Percentiles rank a stretch among this genome's conserved stretches.
phyloP scores from a whole-genome alignment of 495 filamentous ascomycete species.

The Podospora bellae-mahoneyi region DNA sequence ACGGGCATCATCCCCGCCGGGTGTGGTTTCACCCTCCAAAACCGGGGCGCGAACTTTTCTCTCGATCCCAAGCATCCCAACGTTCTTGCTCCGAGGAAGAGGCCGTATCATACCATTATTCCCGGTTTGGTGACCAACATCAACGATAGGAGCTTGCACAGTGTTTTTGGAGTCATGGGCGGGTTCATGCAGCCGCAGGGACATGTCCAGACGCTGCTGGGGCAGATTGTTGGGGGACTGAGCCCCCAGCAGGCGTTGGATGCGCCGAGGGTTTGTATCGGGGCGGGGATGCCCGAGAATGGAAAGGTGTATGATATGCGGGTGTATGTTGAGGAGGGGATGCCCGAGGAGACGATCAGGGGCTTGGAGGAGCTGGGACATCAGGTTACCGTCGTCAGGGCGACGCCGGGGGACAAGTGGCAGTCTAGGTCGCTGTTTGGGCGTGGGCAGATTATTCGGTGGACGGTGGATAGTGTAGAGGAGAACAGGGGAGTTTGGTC shows the following conservation, averaged over 20 bases:
- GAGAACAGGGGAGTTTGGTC: slow-evolving; percentile 70
- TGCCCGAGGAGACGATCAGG: slow-evolving; percentile 60
- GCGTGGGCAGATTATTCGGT: slow-evolving; percentile 82
- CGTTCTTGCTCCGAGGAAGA: slow-evolving; percentile 70
- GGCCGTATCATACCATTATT: slow-evolving; percentile 98
- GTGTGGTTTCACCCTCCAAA: slow-evolving; percentile 91
- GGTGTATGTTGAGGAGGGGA: slow-evolving; percentile 84
- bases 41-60: slow-evolving; percentile 83
- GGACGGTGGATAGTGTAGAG: slow-evolving; percentile 55
- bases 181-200: slow-evolving; percentile 99
- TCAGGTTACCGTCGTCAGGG: slow-evolving; percentile 58
- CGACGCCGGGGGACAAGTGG: slow-evolving; percentile 52
- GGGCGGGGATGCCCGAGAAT: slow-evolving; percentile 59
- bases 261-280: slow-evolving; percentile 81
- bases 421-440: slow-evolving; percentile 75
- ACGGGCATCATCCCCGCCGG: slow-evolving; percentile 75
- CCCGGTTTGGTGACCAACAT: slow-evolving; percentile 82
- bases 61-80: slow-evolving; percentile 71
- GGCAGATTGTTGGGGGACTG: slow-evolving; percentile 81
- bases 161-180: slow-evolving; percentile 93
- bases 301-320: slow-evolving; percentile 35
- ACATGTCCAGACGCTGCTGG: slow-evolving; percentile 90
- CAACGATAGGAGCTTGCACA: slow-evolving; percentile 67
- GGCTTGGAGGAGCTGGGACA: slow-evolving; percentile 72
- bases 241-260: slow-evolving; percentile 88